phyloP scores from a whole-genome alignment of 257 asterid species.

The Solanum stenotomum region DNA sequence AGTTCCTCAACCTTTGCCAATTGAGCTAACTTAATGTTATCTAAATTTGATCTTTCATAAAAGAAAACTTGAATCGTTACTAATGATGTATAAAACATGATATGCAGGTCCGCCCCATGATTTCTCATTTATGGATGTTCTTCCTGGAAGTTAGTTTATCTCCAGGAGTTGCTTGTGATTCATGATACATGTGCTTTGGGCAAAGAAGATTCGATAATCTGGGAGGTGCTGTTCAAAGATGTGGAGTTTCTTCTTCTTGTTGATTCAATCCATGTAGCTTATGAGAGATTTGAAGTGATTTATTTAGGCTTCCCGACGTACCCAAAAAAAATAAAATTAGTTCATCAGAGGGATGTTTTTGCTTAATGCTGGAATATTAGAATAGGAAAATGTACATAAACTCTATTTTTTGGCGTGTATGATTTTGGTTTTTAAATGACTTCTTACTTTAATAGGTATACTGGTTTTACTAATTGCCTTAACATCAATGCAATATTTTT shows the following conservation, averaged over 20 bases:
- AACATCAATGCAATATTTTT: not conserved
- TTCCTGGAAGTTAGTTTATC: slow-evolving; percentile 39
- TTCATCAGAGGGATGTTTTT: not conserved
- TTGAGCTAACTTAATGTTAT: not conserved
- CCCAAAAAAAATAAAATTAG: not conserved
- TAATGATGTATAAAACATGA: not conserved
- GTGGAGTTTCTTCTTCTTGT: not conserved
- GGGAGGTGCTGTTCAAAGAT: not conserved
- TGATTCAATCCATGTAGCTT: not conserved
- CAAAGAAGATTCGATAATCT: not conserved
- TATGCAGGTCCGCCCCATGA: slow-evolving; percentile 75
- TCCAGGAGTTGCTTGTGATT: not conserved
- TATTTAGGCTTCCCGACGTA: not conserved
- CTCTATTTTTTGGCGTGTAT: not conserved
- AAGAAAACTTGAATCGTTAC: not conserved
- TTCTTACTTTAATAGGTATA: not conserved
- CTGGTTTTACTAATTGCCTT: not conserved
- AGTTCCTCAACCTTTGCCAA: not conserved
- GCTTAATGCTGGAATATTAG: not conserved
- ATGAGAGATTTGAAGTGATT: not conserved
- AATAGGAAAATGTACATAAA: not conserved
- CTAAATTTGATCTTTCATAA: not conserved
- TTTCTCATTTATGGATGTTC: slow-evolving; percentile 56
- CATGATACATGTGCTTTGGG: not conserved
- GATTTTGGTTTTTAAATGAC: not conserved